Conservation (phyloP, 129 eudicot species). For the Kitagawia praeruptora region DNA sequence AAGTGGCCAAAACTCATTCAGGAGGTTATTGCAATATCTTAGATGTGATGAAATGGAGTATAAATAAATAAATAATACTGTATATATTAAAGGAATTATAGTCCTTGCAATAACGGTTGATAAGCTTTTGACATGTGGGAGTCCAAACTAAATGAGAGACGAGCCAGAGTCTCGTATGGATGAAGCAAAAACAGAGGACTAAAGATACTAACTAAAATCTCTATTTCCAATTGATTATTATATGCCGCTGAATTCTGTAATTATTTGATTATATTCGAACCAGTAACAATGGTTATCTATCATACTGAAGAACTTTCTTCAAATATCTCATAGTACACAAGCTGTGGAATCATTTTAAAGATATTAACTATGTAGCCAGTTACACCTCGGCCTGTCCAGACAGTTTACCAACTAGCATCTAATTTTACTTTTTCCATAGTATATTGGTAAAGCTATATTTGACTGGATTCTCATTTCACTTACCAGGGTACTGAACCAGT, state of each 20-base stretch:
- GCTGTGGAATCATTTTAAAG: background rate
- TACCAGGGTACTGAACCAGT: conserved; percentile 89
- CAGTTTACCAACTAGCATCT: background rate
- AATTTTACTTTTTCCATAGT: background rate
- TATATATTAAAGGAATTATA: background rate
- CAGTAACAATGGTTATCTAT: background rate
- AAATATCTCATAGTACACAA: background rate
- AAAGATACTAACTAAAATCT: too few relatives aligned
- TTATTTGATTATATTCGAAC: too few relatives aligned
- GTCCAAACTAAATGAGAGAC: background rate
- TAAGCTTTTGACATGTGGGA: background rate
- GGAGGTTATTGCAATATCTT: background rate
- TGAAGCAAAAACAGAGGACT: background rate
- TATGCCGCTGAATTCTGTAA: background rate
- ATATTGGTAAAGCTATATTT: background rate
- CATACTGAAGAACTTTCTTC: background rate
- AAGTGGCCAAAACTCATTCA: background rate
- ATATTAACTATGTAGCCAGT: background rate
- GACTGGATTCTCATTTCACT: conserved; percentile 5
- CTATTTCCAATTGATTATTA: background rate
- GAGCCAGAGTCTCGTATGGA: background rate
- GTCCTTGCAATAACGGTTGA: background rate
- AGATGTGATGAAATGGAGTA: background rate
- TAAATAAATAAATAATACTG: too few relatives aligned
- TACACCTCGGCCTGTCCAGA: background rate